Conservation (phyloP, 495 filamentous ascomycete species). For the Aspergillus heteromorphus region DNA sequence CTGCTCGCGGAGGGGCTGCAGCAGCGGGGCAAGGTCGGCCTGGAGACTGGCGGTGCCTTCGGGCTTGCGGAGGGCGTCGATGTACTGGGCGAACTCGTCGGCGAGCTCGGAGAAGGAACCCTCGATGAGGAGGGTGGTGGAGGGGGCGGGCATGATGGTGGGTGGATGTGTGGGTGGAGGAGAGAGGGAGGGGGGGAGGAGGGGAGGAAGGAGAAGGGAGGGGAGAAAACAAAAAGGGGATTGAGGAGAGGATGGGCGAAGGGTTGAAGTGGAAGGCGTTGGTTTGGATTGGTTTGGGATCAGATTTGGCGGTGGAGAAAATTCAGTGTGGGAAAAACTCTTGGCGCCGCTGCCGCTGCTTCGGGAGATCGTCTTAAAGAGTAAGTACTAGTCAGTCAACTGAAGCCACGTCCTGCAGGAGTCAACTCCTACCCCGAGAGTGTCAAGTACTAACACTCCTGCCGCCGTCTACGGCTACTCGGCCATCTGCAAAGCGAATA, state of each 20-base stretch:
- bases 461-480: too few species aligned
- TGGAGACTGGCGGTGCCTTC: slow-evolving; percentile 50
- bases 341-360: slow-evolving; percentile 26
- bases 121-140: slow-evolving; percentile 76
- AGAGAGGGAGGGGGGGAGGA: neutral
- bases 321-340: slow-evolving; percentile 46
- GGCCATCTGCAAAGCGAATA: neutral
- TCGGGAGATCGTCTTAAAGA: neutral
- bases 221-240: slow-evolving; percentile 14
- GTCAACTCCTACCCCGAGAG: too few species aligned
- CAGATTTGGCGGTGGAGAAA: slow-evolving; percentile 42
- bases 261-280: slow-evolving; percentile 11
- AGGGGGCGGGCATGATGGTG: slow-evolving; percentile 45
- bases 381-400: too few species aligned
- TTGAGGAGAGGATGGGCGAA: neutral
- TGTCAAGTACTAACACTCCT: neutral
- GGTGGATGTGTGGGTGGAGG: slow-evolving; percentile 10
- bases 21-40: slow-evolving; percentile 65
- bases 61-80: slow-evolving; percentile 59
- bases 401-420: too few species aligned
- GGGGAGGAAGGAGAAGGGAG: neutral
- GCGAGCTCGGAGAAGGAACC: slow-evolving; percentile 83
- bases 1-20: slow-evolving; percentile 54
- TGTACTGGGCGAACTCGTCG: slow-evolving; percentile 80
- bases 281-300: slow-evolving; percentile 20